Conservation (phyloP, 1,284 basidiomycete species). For the Fistulina hepatica region DNA sequence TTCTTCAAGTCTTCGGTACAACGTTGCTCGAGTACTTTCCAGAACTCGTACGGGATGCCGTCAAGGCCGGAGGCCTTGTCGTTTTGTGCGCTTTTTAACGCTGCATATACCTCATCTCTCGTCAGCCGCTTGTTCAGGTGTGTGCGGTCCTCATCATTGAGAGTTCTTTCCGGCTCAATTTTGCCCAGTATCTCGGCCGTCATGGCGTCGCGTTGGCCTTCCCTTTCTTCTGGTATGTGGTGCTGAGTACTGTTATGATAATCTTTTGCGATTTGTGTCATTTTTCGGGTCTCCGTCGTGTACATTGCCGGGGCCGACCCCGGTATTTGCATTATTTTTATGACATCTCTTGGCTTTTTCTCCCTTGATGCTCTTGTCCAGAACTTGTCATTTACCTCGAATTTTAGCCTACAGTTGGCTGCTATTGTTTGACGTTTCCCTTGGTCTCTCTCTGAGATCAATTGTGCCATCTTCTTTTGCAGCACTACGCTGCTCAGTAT, state of each 20-base stretch:
- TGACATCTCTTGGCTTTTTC: slow-evolving; percentile 7
- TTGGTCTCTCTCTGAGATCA: too few relatives aligned
- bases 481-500: too few relatives aligned
- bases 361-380: slow-evolving; percentile 12
- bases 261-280: slow-evolving; percentile 12
- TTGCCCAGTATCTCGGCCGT: neutral
- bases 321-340: slow-evolving; percentile 5
- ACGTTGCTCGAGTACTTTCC: slow-evolving; percentile 3
- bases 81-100: slow-evolving; percentile 1
- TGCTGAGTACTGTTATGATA: slow-evolving; percentile 9
- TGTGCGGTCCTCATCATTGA: neutral
- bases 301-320: neutral
- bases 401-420: too few relatives aligned
- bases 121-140: neutral
- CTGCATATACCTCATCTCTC: neutral
- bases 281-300: slow-evolving; percentile 9
- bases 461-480: too few relatives aligned
- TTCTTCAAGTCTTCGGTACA: slow-evolving; percentile 3
- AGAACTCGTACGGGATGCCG: slow-evolving; percentile 6
- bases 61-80: slow-evolving; percentile 5
- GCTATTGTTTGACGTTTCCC: too few relatives aligned
- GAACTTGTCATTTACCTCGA: slow-evolving; percentile 3
- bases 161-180: neutral
- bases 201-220: neutral
- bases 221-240: neutral